Evolutionary conservation across 148 eudicot species (phyloP), one percentile per base, ranked within the genome.

Genomic region (Rheum nobile): DNA sequence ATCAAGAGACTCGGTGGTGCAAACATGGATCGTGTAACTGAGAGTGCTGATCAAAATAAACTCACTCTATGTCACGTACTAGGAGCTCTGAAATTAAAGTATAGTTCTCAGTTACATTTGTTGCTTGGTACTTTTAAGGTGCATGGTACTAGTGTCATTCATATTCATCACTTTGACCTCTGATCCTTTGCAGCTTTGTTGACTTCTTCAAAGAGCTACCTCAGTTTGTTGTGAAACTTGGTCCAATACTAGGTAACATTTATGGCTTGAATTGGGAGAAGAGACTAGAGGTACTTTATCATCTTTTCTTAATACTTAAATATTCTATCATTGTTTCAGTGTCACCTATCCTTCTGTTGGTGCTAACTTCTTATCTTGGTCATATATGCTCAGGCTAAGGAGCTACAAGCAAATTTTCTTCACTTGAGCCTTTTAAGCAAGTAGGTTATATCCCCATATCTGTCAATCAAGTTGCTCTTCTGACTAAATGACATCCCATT

Each of bases 151-250:
- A 52, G 47, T 48, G 26, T 13, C 24, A 39, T n/a, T 41, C 42
- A 3, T 6, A 39, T n/a, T 41, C 42, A 3, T 6, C 24, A 19
- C 14, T 72, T 26, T 32, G 19, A 12, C 65, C 63, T 77, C 14
- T 72, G 77, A 5, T 74, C 26, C 44, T 22, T 76, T 80, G 59
- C 85, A 95, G 99, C 80, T 77, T 90, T 83, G 87, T 85, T 52
- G 97, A 90, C 67, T 95, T 92, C 80, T 92, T 87, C 75, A 92
- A 95, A 83, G 99, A 95, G 84, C 86, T 95, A 76, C 97, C 90
- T 77, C 99, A 92, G 79, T 90, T 91, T 81, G 71, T 87, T 65
- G 75, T 90, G 72, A 88, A 89, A 80, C 84, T 86, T 78, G 94
- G 99, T 71, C 87, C 92, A 35, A 73, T 82, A 59, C 79, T 92